Base-by-base conservation (phyloP, 2,329 filamentous ascomycete genomes). In the Colletotrichum navitas region DNA sequence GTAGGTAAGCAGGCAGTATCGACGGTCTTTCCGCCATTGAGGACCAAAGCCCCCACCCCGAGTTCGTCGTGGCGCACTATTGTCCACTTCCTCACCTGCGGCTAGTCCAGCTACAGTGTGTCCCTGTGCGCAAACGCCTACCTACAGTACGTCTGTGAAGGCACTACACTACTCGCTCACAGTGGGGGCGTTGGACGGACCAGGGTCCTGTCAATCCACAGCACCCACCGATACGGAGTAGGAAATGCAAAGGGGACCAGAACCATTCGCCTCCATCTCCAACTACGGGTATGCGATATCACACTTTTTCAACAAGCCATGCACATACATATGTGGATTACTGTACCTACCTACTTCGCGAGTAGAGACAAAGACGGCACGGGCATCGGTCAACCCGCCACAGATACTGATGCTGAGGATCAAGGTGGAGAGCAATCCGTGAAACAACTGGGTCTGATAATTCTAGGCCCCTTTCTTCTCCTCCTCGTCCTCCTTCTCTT, bases 151-250 rank as follows among this genome's bases (percentile, higher is more conserved):
- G 14, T 41, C 12, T 16, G 14, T 16, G 11, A 6, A 41, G 29
- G 29, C 14, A 18, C 5, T 16, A 18, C 5, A 6, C 39, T 43
- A 43, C 41, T 32, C 29, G 12, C 18, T 24, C 16, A 55, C 32
- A 29, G 66, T 39, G 52, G 26, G 52, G 41, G 45, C 26, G 47
- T 60, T 66, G 32, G 56, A 18, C 21, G 24, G 18, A 36, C 59
- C 29, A 68, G 70, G 68, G 68, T 63, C 59, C 65, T 59, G 29
- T 36, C 65, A 63, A 60, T 68, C 65, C 68, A 63, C 59, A 68
- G 16, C 36, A 71, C 16, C 56, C 45, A 47, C 45, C 2, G 8
- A 21, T n/a, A 43, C 6, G 18, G 41, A 43, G 16, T 43, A 43
- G 14, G 16, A 14, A 41, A 3, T 18, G 63, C 29, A 51, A 41